Evolutionary conservation across 371 early-diverging fungal species (phyloP).

Genomic region (Lichtheimia ramosa): DNA sequence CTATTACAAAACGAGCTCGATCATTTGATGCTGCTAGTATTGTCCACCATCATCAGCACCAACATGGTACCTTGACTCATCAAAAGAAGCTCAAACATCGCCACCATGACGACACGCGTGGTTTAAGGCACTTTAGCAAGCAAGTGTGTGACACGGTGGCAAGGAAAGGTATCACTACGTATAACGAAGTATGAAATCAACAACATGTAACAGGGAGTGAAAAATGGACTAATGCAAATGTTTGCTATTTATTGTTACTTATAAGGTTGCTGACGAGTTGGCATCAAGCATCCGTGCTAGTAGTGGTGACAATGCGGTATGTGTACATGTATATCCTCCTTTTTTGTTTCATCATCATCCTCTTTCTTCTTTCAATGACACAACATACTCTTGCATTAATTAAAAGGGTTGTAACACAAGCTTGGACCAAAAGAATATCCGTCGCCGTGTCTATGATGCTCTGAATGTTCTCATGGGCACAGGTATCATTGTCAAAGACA

Average conservation of each 20-base stretch:
- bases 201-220: no score
- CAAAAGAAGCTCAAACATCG: no score
- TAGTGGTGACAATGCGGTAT: background rate
- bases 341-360: background rate
- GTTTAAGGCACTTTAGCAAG: constrained; percentile 55
- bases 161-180: constrained; percentile 54
- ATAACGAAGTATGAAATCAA: constrained; percentile 46
- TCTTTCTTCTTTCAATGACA: background rate
- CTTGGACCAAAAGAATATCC: constrained; percentile 68
- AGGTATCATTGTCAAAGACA: constrained; percentile 63
- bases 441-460: constrained; percentile 78
- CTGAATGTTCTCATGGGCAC: constrained; percentile 73
- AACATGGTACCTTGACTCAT: no score
- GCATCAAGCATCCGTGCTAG: constrained; percentile 13
- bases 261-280: constrained; percentile 29
- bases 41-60: no score
- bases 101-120: constrained; percentile 4
- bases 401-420: constrained; percentile 1
- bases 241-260: background rate
- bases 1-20: no score
- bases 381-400: background rate
- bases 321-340: background rate
- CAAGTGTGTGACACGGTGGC: constrained; percentile 59
- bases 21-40: no score
- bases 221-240: background rate